These are phyloP conservation scores for Yamadazyma triangularis DNA, from an alignment of 1,139 yeast species.

Conservation along the genomic window DNA sequence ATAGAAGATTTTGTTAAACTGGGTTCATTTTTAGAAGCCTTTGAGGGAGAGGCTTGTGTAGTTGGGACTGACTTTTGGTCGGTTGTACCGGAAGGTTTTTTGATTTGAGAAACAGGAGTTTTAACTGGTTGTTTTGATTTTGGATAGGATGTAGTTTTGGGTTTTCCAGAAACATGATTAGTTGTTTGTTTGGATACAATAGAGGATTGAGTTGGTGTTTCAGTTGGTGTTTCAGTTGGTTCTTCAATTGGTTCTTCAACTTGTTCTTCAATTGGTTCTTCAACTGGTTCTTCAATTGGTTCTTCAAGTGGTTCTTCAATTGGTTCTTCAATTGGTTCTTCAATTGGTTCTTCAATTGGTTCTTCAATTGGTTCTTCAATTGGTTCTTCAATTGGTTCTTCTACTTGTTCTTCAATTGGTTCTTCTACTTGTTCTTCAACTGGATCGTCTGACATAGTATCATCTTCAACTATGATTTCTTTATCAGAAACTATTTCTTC, in stretches of 20 bases:
- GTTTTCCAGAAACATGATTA: too few relatives aligned
- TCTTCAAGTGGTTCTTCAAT: slow-evolving; percentile 3
- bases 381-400: slow-evolving; percentile 1
- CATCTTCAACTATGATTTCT: slow-evolving; percentile 4
- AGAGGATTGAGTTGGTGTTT: neutral
- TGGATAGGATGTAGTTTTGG: slow-evolving; percentile 1
- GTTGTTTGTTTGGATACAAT: too few relatives aligned
- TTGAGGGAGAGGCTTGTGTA: neutral
- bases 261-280: neutral
- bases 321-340: slow-evolving; percentile 1
- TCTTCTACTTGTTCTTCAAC: slow-evolving; percentile 3
- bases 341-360: neutral
- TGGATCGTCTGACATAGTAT: slow-evolving; percentile 3
- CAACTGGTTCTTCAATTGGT: slow-evolving; percentile 1
- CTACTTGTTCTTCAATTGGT: neutral
- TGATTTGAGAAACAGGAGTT: too few relatives aligned
- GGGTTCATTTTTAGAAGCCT: too few relatives aligned
- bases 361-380: slow-evolving; percentile 2
- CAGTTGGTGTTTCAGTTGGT: slow-evolving; percentile 1
- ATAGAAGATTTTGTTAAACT: too few relatives aligned
- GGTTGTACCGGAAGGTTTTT: slow-evolving; percentile 1
- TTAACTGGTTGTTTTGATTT: slow-evolving; percentile 3
- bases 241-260: slow-evolving; percentile 1
- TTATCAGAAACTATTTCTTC: slow-evolving; percentile 3
- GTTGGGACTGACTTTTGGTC: neutral